These are phyloP conservation scores for Chlorella sp. DNA, from an alignment of 139 green algal species.

Conservation along the genomic window DNA sequence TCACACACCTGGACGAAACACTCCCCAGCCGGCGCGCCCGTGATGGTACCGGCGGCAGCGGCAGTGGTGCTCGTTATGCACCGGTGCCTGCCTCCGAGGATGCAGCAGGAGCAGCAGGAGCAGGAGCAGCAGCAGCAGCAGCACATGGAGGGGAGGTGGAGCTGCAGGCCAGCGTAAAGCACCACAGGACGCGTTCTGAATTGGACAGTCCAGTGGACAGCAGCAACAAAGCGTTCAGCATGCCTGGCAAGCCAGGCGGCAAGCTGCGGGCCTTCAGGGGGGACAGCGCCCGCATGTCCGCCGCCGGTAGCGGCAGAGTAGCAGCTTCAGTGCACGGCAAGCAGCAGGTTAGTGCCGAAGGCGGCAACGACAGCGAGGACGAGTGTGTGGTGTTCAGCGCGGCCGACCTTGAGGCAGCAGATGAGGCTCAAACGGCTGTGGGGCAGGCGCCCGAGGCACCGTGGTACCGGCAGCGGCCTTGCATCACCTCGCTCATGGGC, in stretches of 20 bases:
- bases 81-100: not conserved
- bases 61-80: not conserved
- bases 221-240: too few species aligned
- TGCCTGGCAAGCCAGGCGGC: not conserved
- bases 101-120: not conserved
- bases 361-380: not conserved
- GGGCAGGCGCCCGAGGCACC: not conserved
- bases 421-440: not conserved
- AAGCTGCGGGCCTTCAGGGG: not conserved
- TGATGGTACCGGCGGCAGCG: not conserved
- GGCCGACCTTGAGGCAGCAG: not conserved
- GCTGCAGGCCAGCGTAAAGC: too few species aligned
- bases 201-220: too few species aligned
- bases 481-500: constrained; percentile 53
- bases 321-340: too few species aligned
- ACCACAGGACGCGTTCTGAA: too few species aligned
- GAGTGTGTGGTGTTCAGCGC: not conserved
- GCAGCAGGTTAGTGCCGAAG: not conserved
- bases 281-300: not conserved
- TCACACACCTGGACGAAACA: constrained; percentile 66
- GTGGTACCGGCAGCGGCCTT: constrained; percentile 51
- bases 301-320: not conserved
- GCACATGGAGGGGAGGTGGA: not conserved
- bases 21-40: constrained; percentile 38
- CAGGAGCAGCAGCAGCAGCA: not conserved